A percentile compares a stretch with the other conserved stretches of the same genome.
Conservation (phyloP, 768 basidiomycete genomes). For the Antrodiella citrinella region DNA sequence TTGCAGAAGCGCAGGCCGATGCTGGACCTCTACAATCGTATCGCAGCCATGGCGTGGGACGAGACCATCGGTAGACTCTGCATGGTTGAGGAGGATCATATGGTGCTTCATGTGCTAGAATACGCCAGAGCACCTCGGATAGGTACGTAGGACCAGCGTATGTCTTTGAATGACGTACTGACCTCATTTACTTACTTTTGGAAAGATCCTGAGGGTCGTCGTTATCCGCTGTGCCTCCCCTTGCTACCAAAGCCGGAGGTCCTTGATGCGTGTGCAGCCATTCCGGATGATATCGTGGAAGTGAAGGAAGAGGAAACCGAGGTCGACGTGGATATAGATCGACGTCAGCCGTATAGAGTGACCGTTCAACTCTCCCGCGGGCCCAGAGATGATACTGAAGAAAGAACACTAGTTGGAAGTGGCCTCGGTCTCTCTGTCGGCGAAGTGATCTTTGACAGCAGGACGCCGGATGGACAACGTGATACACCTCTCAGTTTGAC, state of each 20-base stretch:
- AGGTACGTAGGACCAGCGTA: not conserved
- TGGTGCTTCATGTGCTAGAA: not conserved
- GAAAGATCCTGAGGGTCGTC: not conserved
- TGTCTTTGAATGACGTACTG: not conserved
- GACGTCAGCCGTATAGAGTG: not conserved
- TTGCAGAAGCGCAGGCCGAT: not conserved
- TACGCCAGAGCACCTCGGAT: not conserved
- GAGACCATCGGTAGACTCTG: conserved; percentile 55
- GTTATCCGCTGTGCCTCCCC: not conserved
- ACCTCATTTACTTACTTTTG: not conserved
- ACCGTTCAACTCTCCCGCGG: not conserved
- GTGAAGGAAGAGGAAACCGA: not conserved
- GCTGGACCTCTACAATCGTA: not conserved
- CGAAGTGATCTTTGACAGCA: no score
- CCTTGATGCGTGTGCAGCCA: no score
- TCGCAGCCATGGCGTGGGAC: conserved; percentile 45
- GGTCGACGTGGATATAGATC: not conserved
- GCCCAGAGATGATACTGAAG: not conserved
- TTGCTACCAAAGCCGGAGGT: no score
- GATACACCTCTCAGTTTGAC: no score
- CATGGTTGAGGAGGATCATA: not conserved
- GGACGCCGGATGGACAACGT: no score
- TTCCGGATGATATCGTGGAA: no score
- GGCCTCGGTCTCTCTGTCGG: no score
- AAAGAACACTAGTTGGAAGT: not conserved